phyloP scores from a whole-genome alignment of 805 yeast genomes.

The Saccharomycopsis microspora region DNA sequence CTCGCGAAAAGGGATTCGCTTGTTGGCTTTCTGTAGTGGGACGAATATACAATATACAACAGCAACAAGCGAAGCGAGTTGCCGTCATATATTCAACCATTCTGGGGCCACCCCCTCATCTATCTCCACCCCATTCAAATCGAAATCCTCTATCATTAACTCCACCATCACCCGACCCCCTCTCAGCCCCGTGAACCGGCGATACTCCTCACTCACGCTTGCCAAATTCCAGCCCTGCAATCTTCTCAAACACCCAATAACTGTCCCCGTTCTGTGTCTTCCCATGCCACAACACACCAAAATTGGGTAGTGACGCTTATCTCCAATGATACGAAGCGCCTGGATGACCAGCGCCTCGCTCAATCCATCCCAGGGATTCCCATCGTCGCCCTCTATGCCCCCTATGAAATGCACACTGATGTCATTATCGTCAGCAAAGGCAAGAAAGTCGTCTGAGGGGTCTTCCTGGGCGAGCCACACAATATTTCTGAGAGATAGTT shows the following conservation, averaged over 20 bases:
- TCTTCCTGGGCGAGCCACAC: conserved; percentile 95
- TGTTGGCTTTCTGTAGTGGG: too few species aligned
- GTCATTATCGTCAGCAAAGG: conserved; percentile 62
- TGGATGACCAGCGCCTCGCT: conserved; percentile 71
- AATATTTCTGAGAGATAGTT: conserved; percentile 64
- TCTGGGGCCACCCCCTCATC: conserved; percentile 33
- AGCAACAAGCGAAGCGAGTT: too few species aligned
- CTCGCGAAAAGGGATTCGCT: too few species aligned
- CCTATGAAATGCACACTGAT: conserved; percentile 79
- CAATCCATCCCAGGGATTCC: conserved; percentile 94
- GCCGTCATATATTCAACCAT: conserved; percentile 25
- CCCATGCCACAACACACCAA: conserved; percentile 98
- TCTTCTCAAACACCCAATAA: conserved; percentile 84
- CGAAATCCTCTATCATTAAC: conserved; percentile 69
- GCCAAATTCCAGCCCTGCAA: conserved; percentile 98
- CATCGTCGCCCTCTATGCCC: conserved; percentile 50
- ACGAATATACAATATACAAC: too few species aligned
- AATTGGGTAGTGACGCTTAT: conserved; percentile 69
- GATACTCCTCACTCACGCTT: conserved; percentile 81
- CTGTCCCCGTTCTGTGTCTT: conserved; percentile 93
- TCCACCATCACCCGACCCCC: conserved; percentile 93
- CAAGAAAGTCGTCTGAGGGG: conserved; percentile 79
- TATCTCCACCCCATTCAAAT: conserved; percentile 32
- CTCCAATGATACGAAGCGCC: conserved; percentile 66
- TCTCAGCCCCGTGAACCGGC: conserved; percentile 85